Conservation (phyloP, 192 early-diverging fungal genomes). For the Piromyces sp. region DNA sequence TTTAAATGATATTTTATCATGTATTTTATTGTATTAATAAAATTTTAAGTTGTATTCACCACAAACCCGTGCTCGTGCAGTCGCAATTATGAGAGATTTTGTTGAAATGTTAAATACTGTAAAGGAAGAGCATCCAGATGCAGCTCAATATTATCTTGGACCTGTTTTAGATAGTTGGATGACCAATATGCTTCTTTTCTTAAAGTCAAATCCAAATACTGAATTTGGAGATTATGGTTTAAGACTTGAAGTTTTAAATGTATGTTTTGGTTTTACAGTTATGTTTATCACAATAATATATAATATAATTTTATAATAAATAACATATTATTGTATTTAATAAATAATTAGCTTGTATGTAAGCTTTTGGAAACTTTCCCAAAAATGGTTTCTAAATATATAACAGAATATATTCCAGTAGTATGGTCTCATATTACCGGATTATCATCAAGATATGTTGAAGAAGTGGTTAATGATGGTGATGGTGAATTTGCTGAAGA, state of each 20-base stretch:
- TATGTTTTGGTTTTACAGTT: conserved; percentile 3
- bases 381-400: conserved; percentile 30
- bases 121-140: conserved; percentile 53
- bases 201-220: conserved; percentile 25
- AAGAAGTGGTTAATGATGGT: conserved; percentile 22
- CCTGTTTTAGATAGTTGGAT: conserved; percentile 70
- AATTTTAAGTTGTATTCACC: conserved; percentile 30
- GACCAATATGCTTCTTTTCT: conserved; percentile 37
- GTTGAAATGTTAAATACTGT: conserved; percentile 69
- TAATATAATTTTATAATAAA: too few relatives aligned
- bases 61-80: conserved; percentile 53
- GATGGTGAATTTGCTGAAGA: conserved; percentile 23
- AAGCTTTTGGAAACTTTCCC: conserved; percentile 40
- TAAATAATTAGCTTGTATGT: conserved; percentile 27
- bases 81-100: conserved; percentile 66
- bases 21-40: conserved; percentile 2
- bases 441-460: conserved; percentile 31
- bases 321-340: too few relatives aligned
- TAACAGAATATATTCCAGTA: conserved; percentile 34
- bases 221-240: conserved; percentile 35
- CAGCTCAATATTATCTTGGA: conserved; percentile 45
- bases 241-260: conserved; percentile 57
- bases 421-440: conserved; percentile 52
- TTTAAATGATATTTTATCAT: conserved; percentile 5
- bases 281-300: too few relatives aligned